Base-by-base conservation (phyloP, 75 land plant genomes). In the Azolla pinnata region DNA sequence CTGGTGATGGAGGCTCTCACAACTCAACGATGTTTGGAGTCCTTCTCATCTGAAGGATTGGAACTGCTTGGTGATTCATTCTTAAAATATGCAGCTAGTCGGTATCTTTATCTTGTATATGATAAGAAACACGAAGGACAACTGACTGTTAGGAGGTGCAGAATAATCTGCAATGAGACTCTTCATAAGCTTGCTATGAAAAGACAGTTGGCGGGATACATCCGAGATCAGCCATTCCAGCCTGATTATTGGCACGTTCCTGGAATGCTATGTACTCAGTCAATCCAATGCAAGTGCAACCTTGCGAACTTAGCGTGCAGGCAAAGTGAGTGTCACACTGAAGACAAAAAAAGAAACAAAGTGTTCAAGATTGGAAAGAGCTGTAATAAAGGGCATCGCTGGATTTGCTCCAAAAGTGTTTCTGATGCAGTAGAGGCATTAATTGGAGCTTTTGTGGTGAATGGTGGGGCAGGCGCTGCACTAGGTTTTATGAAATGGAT, bases 361-460 rank as follows among this genome's bases (percentile, higher is more conserved):
- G 62, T 77, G 60, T 23, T 73, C 33, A 57, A 68, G 32, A 59
- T 86, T 40, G 91, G 97, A 26, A 82, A 79, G 61, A 56, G 63
- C 42, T 95, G 99, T 63, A 85, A 79, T 56, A 64, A 32, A 52
- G 97, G 97, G 9, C 99, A 95, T 62, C 57, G 97, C 17, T 95
- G 96, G 88, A 75, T 95, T 70, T 87, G 91, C 65, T 95, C 99
- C 24, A 95, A 95, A 67, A 90, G 97, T 0, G 73, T 89, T 49
- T 57, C 99, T 4, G 99, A 95, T 72, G 85, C 81, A 63, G 81
- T 82, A 50, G 99, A 95, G 68, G 90, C 99, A 21, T 64, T 95
- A 4, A 83, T 95, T 38, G 99, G 99, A 44, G 91, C 96, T 27
- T 82, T 83, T 58, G 65, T 83, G 61, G 75, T 81, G 38, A 77